Evolutionary conservation across 441 rosid genomes (phyloP), one percentile per base, ranked within the genome.

Genomic region (Gossypium gossypioides): DNA sequence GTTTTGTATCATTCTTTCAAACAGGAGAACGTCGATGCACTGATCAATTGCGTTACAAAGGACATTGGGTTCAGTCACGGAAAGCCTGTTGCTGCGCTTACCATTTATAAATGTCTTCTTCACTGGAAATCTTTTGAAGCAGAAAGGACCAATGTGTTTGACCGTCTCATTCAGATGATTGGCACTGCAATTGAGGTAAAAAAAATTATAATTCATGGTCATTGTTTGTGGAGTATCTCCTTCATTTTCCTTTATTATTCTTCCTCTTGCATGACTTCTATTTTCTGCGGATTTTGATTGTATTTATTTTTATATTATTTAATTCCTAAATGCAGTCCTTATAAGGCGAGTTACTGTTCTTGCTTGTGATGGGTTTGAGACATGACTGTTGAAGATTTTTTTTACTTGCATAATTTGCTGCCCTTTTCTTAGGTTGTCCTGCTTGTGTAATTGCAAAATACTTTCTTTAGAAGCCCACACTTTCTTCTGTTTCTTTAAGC

Each of bases 101-200:
- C 98, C 50, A 88, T 93, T 51, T 96, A 96, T 81, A 96, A 83
- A 79, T 93, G 99, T 84, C 93, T 93, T 73, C 86, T 93, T 68
- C 93, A 96, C 74, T 93, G 99, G 99, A 96, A 88, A 81, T 91
- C 94, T 69, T 89, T 93, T 78, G 99, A 93, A 84, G 90, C 97
- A 19, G 97, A 96, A 78, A 93, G 86, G 84, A 93, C 97, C 52
- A 96, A 89, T 78, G 97, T 96, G 76, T 96, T 96, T 84, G 98
- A 96, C 80, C 91, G 97, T 68, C 95, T 96, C 67, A 87, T 93
- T 88, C 97, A 93, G 82, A 87, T 91, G 95, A 91, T 96, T 83
- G 99, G 99, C 82, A 89, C 96, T 71, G 93, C 95, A 32, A 90
- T 96, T 73, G 98, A 93, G 98, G 99, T 93, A 80, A 79, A 50